These are phyloP conservation scores for Elaeis oleifera DNA, from an alignment of 202 grass and related monocot genomes.

Conservation along the genomic window DNA sequence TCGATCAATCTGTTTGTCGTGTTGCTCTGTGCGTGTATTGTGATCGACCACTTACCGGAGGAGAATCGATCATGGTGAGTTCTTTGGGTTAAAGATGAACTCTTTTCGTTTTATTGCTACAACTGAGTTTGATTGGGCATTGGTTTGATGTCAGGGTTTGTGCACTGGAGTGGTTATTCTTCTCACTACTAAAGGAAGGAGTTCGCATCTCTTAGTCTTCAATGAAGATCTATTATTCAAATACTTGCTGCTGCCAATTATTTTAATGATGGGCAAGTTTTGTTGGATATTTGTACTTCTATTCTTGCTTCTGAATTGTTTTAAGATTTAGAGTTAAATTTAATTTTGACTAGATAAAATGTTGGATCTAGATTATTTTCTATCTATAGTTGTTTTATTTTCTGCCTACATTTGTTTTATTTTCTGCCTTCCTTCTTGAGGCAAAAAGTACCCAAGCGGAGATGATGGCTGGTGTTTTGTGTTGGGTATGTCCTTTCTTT, in stretches of 20 bases:
- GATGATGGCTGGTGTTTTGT: no score
- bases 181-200: slow-evolving; percentile 39
- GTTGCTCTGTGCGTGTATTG: slow-evolving; percentile 64
- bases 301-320: not conserved
- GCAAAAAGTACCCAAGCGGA: no score
- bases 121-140: not conserved
- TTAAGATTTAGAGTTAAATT: not conserved
- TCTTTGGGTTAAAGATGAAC: not conserved
- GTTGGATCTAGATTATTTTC: no score
- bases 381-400: no score
- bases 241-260: slow-evolving; percentile 69
- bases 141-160: slow-evolving; percentile 34
- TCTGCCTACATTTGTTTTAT: no score
- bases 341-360: not conserved
- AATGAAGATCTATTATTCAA: slow-evolving; percentile 81
- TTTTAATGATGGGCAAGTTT: slow-evolving; percentile 64
- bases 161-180: slow-evolving; percentile 54
- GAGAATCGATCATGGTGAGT: slow-evolving; percentile 63
- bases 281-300: not conserved
- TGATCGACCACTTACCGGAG: slow-evolving; percentile 70
- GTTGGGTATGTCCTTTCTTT: no score
- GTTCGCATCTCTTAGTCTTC: slow-evolving; percentile 47
- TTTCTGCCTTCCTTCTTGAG: no score
- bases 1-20: slow-evolving; percentile 58
- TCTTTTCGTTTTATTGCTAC: not conserved